phyloP scores from a whole-genome alignment of 768 basidiomycete species.

The Hericium coralloides region DNA sequence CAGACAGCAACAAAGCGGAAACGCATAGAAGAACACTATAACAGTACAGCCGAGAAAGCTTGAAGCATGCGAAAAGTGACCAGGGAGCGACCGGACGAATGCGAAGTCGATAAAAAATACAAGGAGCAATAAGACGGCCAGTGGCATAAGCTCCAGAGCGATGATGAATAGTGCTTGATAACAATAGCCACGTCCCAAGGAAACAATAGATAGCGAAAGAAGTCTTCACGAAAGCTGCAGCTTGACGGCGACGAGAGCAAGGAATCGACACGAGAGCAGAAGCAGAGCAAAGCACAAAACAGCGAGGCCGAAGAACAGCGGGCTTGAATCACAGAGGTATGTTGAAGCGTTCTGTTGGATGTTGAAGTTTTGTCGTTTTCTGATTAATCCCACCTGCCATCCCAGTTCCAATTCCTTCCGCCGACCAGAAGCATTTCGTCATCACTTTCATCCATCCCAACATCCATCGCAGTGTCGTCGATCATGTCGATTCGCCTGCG shows the following conservation, averaged over 20 bases:
- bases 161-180: not conserved
- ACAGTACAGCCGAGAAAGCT: too few relatives aligned
- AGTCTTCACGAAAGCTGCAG: not conserved
- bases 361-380: not conserved
- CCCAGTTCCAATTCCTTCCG: conserved; percentile 12
- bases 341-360: not conserved
- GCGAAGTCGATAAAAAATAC: too few relatives aligned
- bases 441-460: conserved; percentile 6
- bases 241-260: not conserved
- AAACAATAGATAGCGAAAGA: not conserved
- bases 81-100: too few relatives aligned
- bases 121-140: too few relatives aligned
- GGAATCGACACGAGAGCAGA: not conserved
- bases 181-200: not conserved
- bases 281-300: not conserved
- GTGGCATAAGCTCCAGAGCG: not conserved
- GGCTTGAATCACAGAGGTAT: too few relatives aligned
- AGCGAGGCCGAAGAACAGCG: not conserved
- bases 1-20: too few relatives aligned
- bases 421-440: conserved; percentile 10
- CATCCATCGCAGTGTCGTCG: conserved; percentile 1
- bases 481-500: not conserved
- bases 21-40: too few relatives aligned
- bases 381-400: not conserved
- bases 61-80: too few relatives aligned